Base-by-base conservation (phyloP, 2,329 filamentous ascomycete genomes). In the Hymenoscyphus fructigenus region DNA sequence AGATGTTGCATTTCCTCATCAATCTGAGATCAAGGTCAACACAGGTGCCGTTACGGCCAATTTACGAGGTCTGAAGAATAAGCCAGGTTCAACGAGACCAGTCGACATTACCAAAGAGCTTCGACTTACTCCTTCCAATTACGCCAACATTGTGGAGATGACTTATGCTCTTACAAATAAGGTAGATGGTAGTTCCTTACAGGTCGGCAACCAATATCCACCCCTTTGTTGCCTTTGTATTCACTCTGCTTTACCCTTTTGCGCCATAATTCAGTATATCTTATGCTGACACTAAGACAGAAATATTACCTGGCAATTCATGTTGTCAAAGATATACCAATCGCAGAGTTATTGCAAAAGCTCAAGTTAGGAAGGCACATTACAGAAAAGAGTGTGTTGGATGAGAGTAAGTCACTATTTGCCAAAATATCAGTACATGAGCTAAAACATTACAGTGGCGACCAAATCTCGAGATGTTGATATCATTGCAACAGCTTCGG, bases 81-180 rank as follows among this genome's bases (percentile, higher is more conserved):
- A 95, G 77, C 92, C 94, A 6, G 95, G 95, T 26, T 96, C 95
- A 56, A 99, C 95, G 50, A 88, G 92, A 73, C 95, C 95, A 7
- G 93, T 92, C 57, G 95, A 99, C 78, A 90, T 99, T 67, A 99
- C 95, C 7, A 82, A 85, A 69, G 84, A 87, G 66, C 81, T 98
- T 57, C 87, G 89, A 20, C 85, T 91, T 34, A 88, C 86, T 68
- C 85, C 88, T 12, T 74, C 82, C 20, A 83, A 83, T 55, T 96
- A 94, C 74, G 80, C 80, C 62, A 98, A 98, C 75, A 87, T 82
- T 59, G 80, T 99, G 66, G 86, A 91, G 65, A 89, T 99, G 77
- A 96, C 92, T 50, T 99, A 97, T 78, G 95, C 95, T 57, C 81
- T 98, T 70, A 98, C 95, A 15, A 85, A 86, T 68, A 97, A 96